Base-by-base conservation (phyloP, 2,329 filamentous ascomycete genomes). In the Epichloe sp. region DNA sequence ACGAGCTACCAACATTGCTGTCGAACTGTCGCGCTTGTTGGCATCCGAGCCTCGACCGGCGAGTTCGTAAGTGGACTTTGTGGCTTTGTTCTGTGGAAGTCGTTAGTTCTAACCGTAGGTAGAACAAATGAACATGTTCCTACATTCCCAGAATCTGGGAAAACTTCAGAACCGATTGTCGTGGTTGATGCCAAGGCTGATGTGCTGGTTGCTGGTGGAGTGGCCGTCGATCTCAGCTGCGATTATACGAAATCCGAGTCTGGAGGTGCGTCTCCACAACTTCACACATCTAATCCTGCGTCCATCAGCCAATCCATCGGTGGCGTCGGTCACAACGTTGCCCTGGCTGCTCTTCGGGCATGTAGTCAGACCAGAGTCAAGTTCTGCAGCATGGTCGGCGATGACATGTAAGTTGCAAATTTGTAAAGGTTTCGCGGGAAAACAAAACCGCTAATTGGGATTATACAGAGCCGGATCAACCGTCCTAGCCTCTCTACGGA, bases 311-410 rank as follows among this genome's bases (percentile, higher is more conserved):
- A 95, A 62, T 87, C 85, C 1, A 78, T 96, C 7, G 93, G 93
- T 12, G 93, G 93, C 6, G 93, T 97, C 7, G 93, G 88, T 6
- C 84, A 89, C 61, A 97, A 97, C 61, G 88, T 97, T 44, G 88
- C 93, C 15, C 77, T 88, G 46, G 90, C 91, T 44, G 83, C 87
- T 1, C 86, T 89, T 57, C 77, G 83, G 35, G 75, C 75, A 14
- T 77, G 85, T 53, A 80, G 79, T 7, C 62, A 69, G 17, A 68
- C 68, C 41, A 79, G 75, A 14, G 85, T 93, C 7, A 76, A 79
- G 21, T 78, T 96, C 15, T 90, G 85, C 67, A 95, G 86, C 60
- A 77, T 88, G 55, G 77, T 95, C 10, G 89, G 85, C 14, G 79
- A 90, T 61, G 91, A 97, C 62, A 65, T 80, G 78, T 82, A 68